Evolutionary conservation across 73 alveolate genomes (phyloP).

Genomic region (Symbiodinium pilosum): DNA sequence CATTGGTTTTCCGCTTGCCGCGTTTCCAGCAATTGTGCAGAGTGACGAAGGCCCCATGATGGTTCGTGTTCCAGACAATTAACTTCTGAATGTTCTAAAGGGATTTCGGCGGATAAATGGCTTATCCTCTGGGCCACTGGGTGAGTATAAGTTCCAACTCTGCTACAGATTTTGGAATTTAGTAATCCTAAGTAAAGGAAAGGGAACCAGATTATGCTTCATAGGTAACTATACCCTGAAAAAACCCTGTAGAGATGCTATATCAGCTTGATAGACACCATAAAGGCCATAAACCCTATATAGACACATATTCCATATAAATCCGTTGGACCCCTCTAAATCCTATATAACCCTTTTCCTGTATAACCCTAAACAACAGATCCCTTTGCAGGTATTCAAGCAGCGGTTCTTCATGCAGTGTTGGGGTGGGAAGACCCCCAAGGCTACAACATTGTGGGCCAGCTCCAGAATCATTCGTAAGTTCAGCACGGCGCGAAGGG

Average conservation of each 20-base stretch:
- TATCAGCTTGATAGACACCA: background rate
- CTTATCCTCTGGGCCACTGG: background rate
- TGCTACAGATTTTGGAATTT: too few relatives aligned
- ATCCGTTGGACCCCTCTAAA: too few relatives aligned
- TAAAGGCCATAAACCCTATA: background rate
- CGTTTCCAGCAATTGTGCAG: background rate
- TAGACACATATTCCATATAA: background rate
- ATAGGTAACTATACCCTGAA: background rate
- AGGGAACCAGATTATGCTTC: background rate
- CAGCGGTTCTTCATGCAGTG: background rate
- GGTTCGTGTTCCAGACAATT: background rate
- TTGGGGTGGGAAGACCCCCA: background rate
- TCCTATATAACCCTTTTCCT: too few relatives aligned
- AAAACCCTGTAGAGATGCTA: background rate
- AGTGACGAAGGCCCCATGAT: background rate
- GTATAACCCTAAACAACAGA: too few relatives aligned
- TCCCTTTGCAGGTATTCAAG: background rate
- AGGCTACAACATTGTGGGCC: background rate
- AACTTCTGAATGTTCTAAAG: too few relatives aligned
- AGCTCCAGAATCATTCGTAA: background rate
- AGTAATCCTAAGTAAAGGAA: too few relatives aligned
- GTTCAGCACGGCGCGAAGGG: background rate
- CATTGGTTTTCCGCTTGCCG: slow-evolving; percentile 1
- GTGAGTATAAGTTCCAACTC: too few relatives aligned
- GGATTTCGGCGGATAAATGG: too few relatives aligned